phyloP scores from a whole-genome alignment of 306 rosid genomes.

The Begonia loranthoides region DNA sequence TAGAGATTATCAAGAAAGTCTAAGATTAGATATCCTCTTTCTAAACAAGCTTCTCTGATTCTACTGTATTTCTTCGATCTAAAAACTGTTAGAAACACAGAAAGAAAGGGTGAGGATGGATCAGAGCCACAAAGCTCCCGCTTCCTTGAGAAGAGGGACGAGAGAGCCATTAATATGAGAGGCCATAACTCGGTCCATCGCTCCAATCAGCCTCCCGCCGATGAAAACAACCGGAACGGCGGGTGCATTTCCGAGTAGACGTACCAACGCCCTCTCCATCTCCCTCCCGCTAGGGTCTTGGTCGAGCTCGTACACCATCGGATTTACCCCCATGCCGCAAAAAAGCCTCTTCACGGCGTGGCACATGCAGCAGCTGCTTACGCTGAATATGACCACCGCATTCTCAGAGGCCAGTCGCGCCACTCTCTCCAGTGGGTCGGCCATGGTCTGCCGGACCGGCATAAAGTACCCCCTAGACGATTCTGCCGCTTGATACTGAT shows the following conservation, averaged over 20 bases:
- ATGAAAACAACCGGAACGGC: constrained; percentile 73
- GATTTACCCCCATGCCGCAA: constrained; percentile 90
- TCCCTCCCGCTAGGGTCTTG: constrained; percentile 73
- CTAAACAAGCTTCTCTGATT: no score
- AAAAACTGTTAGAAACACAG: no score
- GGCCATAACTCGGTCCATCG: constrained; percentile 91
- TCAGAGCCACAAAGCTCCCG: constrained; percentile 93
- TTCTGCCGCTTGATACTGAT: constrained; percentile 22
- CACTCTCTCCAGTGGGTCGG: constrained; percentile 62
- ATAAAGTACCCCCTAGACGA: constrained; percentile 46
- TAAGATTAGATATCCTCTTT: no score
- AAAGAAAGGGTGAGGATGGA: no score
- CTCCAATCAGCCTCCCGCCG: constrained; percentile 76
- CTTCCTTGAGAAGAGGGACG: constrained; percentile 93
- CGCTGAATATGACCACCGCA: constrained; percentile 87
- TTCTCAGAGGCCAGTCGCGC: constrained; percentile 66
- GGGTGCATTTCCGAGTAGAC: constrained; percentile 41
- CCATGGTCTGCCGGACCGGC: constrained; percentile 14
- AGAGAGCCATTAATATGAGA: constrained; percentile 78
- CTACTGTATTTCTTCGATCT: no score
- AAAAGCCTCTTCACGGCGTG: constrained; percentile 83
- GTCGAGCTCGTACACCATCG: constrained; percentile 74
- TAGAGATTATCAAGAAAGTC: no score
- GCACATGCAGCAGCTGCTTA: constrained; percentile 94
- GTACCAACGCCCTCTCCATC: constrained; percentile 55